Base-by-base conservation (phyloP, 2,329 filamentous ascomycete species). In the Nemania abortiva region DNA sequence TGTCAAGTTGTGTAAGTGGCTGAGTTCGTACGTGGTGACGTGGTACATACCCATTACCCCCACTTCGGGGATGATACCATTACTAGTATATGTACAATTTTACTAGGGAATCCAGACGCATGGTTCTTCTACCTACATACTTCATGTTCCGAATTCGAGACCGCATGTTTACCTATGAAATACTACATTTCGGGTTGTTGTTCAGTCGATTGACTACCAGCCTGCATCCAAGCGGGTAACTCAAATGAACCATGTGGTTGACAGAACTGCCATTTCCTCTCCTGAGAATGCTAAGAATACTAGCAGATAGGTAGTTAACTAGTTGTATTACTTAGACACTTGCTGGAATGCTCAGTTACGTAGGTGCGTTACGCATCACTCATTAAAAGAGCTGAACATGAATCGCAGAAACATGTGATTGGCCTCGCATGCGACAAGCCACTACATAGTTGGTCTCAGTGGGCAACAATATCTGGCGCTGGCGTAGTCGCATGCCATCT, bases 1-100 rank as follows among this genome's bases (percentile, higher is more conserved):
- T 31, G n/a, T 37, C 29, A 13, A 27, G 18, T 18, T 22, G 42
- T 47, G 42, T 20, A 54, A 34, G 65, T 60, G 61, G 65, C 65
- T 63, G 61, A 52, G 65, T 45, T 20, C 24, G 11, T 42, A 47
- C 13, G 49, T 15, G 22, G 10, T 52, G 49, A n/a, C n/a, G 49
- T 47, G n/a, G 42, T n/a, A 47, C 6, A 10, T 47, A 47, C 42
- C 18, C 42, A 37, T 37, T 37, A 37, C 42, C 42, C 18, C 42
- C 18, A 47, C 42, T 47, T 37, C 34, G 34, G 34, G 11, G 34
- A 37, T 37, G 3, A 37, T 37, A 37, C 7, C 34, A 37, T 6
- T 37, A 37, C 34, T 11, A 27, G 24, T 27, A 2, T 27, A 27
- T 37, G 34, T 37, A 11, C 24, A 27, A 27, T 27, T 27, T 27